These are phyloP conservation scores for Amaranthus tricolor DNA, from an alignment of 179 eudicot genomes.

Conservation along the genomic window DNA sequence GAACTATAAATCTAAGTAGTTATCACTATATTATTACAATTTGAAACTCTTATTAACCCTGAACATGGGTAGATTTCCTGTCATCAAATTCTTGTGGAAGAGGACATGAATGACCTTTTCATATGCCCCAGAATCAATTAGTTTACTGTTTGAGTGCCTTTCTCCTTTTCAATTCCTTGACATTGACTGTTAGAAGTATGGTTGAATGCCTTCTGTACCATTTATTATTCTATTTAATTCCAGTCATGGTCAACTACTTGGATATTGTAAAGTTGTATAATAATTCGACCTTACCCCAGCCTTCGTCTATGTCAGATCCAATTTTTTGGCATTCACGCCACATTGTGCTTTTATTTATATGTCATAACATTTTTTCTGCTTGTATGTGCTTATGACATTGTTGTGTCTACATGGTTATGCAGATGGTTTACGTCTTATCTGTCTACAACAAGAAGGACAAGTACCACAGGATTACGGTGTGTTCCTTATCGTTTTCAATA, in stretches of 20 bases:
- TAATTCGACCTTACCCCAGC: too few species aligned
- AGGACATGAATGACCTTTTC: neutral
- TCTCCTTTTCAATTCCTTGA: neutral
- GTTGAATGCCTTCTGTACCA: neutral
- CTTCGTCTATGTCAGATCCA: too few species aligned
- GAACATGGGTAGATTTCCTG: neutral
- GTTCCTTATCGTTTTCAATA: constrained; percentile 25
- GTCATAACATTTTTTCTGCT: neutral
- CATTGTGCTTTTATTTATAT: neutral
- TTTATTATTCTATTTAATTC: too few species aligned
- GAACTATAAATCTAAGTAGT: neutral
- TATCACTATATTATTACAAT: neutral
- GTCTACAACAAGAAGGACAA: constrained; percentile 97
- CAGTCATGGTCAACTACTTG: too few species aligned
- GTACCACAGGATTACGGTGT: constrained; percentile 84
- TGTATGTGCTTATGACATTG: constrained; percentile 12
- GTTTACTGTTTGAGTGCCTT: neutral
- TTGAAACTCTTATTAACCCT: neutral
- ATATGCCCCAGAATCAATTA: neutral
- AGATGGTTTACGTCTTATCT: constrained; percentile 95
- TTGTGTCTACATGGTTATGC: constrained; percentile 28
- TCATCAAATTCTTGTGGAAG: constrained; percentile 4
- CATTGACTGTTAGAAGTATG: neutral
- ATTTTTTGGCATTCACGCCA: too few species aligned
- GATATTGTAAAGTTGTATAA: too few species aligned